These are phyloP conservation scores for Chrysanthemum lavandulifolium DNA, from an alignment of 129 eudicot genomes.

Conservation along the genomic window DNA sequence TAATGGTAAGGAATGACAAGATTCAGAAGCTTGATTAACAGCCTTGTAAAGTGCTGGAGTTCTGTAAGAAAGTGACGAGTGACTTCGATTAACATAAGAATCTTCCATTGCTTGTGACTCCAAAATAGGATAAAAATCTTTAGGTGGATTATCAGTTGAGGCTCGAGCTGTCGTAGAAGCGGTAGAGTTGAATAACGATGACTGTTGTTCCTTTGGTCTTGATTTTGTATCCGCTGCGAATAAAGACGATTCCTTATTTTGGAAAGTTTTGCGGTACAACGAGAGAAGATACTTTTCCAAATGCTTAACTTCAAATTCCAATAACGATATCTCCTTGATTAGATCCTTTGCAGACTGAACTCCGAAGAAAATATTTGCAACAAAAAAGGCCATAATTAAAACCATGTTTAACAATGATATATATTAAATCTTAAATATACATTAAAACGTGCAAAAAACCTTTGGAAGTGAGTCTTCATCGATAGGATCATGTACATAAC, in stretches of 20 bases:
- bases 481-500: conserved; percentile 34
- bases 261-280: conserved; percentile 54
- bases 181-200: conserved; percentile 22
- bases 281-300: conserved; percentile 82
- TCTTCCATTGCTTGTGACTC: conserved; percentile 45
- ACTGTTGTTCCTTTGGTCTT: conserved; percentile 27
- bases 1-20: conserved; percentile 77
- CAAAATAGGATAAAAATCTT: conserved; percentile 28
- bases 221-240: conserved; percentile 26
- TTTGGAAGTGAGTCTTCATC: conserved; percentile 38
- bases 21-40: conserved; percentile 49
- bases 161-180: conserved; percentile 23
- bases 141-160: conserved; percentile 26
- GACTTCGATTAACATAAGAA: conserved; percentile 61
- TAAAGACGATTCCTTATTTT: conserved; percentile 35
- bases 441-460: conserved; percentile 24
- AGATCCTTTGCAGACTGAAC: conserved; percentile 77
- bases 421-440: background rate
- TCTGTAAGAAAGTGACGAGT: conserved; percentile 72
- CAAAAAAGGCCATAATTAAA: conserved; percentile 8
- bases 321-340: conserved; percentile 63
- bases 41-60: conserved; percentile 49
- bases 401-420: background rate
- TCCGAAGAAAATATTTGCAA: background rate
- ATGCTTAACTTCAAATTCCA: conserved; percentile 70